Percentiles rank a stretch among this genome's conserved stretches.
Evolutionary conservation across 116 monocot genomes (phyloP).

Genomic region (Posidonia oceanica): DNA sequence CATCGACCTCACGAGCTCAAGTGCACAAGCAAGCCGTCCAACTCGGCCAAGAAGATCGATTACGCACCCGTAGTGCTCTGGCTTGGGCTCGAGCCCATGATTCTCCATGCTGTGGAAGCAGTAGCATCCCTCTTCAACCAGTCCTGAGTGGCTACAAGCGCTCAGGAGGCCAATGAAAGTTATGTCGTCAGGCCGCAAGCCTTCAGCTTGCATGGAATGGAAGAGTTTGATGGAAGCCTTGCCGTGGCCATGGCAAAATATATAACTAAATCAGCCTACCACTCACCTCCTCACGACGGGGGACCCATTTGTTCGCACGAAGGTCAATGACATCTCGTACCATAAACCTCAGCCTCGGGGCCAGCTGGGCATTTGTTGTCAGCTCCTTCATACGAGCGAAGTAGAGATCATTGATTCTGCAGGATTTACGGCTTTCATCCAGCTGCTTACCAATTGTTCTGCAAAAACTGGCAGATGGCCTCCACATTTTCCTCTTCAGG

Average conservation of each 20-base stretch:
- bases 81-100: neutral
- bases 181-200: slow-evolving; percentile 6
- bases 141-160: slow-evolving; percentile 8
- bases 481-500: slow-evolving; percentile 91
- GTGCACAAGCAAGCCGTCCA: neutral
- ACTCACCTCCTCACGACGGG: slow-evolving; percentile 86
- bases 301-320: slow-evolving; percentile 85
- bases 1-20: slow-evolving; percentile 3
- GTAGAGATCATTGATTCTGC: slow-evolving; percentile 60
- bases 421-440: slow-evolving; percentile 68
- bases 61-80: slow-evolving; percentile 16
- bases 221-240: neutral
- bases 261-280: slow-evolving; percentile 4
- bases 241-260: slow-evolving; percentile 1
- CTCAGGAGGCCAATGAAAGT: slow-evolving; percentile 8
- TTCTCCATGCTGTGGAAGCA: slow-evolving; percentile 5
- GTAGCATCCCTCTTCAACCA: slow-evolving; percentile 5
- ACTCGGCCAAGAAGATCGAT: slow-evolving; percentile 9
- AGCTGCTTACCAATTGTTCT: slow-evolving; percentile 92
- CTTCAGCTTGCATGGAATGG: neutral
- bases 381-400: slow-evolving; percentile 75
- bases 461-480: slow-evolving; percentile 91
- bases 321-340: slow-evolving; percentile 76
- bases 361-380: slow-evolving; percentile 44
- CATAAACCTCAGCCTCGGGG: slow-evolving; percentile 73